A percentile compares a stretch with the other conserved stretches of the same genome.
Evolutionary conservation across 345 rosid genomes (phyloP).

Genomic region (Linum tenue): DNA sequence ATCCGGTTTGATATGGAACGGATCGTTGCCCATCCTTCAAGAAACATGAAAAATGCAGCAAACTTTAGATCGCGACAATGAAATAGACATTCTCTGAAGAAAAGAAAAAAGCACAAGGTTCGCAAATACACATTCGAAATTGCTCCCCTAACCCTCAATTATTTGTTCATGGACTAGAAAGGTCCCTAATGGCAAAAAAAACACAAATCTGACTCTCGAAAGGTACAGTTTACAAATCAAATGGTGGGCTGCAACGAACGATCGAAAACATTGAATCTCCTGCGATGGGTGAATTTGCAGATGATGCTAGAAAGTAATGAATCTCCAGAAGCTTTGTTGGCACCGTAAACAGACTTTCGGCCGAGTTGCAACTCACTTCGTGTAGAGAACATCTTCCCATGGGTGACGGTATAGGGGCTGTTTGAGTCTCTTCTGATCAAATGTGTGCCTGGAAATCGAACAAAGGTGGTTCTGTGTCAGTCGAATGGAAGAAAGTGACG

Average conservation of each 20-base stretch:
- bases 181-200: too few relatives aligned
- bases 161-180: not conserved
- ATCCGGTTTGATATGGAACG: too few relatives aligned
- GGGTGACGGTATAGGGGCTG: conserved; percentile 94
- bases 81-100: too few relatives aligned
- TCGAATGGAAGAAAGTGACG: not conserved
- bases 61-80: too few relatives aligned
- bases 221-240: too few relatives aligned
- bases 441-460: conserved; percentile 54
- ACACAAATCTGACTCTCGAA: not conserved
- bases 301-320: conserved; percentile 11
- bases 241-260: too few relatives aligned
- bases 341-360: conserved; percentile 3
- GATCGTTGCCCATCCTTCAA: too few relatives aligned
- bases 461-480: not conserved
- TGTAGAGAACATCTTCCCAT: conserved; percentile 97
- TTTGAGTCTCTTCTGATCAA: conserved; percentile 94
- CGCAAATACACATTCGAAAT: too few relatives aligned
- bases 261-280: not conserved
- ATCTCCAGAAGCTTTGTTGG: conserved; percentile 1
- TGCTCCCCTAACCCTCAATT: not conserved
- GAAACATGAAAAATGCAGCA: too few relatives aligned
- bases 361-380: conserved; percentile 42
- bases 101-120: too few relatives aligned
- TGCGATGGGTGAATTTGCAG: not conserved